Conservation (phyloP, 2,329 filamentous ascomycete genomes). For the Aspergillus transmontanensis region DNA sequence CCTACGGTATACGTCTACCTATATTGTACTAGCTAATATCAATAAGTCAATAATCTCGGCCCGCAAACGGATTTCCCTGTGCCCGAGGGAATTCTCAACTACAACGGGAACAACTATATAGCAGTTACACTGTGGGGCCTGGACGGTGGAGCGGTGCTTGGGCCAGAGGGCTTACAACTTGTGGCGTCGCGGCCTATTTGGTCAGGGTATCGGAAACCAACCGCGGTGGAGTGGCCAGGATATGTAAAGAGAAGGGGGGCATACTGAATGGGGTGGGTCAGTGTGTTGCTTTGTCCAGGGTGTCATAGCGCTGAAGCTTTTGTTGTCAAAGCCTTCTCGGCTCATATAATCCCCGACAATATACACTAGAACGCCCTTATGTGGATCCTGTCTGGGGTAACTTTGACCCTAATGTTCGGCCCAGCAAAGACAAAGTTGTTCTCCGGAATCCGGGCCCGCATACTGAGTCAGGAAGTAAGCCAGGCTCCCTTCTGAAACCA, state of each 20-base stretch:
- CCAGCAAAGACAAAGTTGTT: no score
- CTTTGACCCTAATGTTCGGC: no score
- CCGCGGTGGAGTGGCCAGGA: neutral
- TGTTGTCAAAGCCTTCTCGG: no score
- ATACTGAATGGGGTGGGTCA: neutral
- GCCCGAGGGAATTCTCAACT: conserved; percentile 55
- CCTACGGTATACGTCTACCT: neutral
- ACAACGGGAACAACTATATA: conserved; percentile 38
- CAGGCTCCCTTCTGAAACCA: no score
- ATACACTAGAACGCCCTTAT: neutral
- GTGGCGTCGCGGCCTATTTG: neutral
- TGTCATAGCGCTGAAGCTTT: neutral
- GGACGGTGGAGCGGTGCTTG: neutral
- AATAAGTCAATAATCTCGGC: conserved; percentile 51
- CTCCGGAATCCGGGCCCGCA: no score
- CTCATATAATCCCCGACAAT: neutral
- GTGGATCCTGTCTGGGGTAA: no score
- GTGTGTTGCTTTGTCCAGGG: neutral
- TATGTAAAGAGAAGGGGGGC: neutral
- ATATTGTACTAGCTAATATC: neutral
- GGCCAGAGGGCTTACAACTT: neutral
- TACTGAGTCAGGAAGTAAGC: no score
- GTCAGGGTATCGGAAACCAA: neutral
- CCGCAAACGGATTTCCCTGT: conserved; percentile 55
- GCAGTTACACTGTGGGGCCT: conserved; percentile 3